Base-by-base conservation (phyloP, 208 protist species). In the Leishmania guyanensis region DNA sequence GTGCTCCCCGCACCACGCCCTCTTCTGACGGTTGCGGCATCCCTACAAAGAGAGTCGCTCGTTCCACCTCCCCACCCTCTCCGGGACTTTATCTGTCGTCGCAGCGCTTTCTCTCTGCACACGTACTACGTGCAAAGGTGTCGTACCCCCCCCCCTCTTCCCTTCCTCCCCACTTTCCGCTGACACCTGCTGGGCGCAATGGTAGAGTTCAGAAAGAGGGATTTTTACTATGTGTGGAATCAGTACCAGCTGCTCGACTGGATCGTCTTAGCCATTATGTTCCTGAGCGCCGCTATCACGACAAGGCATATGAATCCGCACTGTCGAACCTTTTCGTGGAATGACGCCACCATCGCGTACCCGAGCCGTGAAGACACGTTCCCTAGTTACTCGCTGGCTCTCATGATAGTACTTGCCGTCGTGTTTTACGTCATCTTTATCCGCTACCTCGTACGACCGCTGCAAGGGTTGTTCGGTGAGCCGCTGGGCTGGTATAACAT, bases 301-400 rank as follows among this genome's bases (percentile, higher is more conserved):
- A 78, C 66, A 0, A 29, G 64, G 36, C 29, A n/a, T 8, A 80
- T 90, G 39, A 56, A 70, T 9, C 86, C 90, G 16, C 82, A 91
- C 74, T 97, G 93, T 81, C 90, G 92, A 53, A 50, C 88, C 8
- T 97, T 97, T 53, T 81, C 87, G 17, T 97, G 94, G 92, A 78
- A 81, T 39, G 94, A 97, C 77, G 81, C 88, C 36, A 89, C 86
- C 16, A 96, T 97, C 69, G 65, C 72, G 68, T 90, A 95, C 81
- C 90, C 91, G 12, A 71, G 71, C 9, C 72, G 73, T 16, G 54
- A 14, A 0, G 84, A 94, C 79, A 94, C 88, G 1, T 97, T 97
- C 65, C 92, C 92, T 12, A 80, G 76, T 36, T 95, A 89, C 81
- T 88, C 92, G 5, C 84, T 95, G 39, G 81, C 29, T 0, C 46